Evolutionary conservation across 805 yeast species (phyloP).

Genomic region (Kazachstania kunashirensis): DNA sequence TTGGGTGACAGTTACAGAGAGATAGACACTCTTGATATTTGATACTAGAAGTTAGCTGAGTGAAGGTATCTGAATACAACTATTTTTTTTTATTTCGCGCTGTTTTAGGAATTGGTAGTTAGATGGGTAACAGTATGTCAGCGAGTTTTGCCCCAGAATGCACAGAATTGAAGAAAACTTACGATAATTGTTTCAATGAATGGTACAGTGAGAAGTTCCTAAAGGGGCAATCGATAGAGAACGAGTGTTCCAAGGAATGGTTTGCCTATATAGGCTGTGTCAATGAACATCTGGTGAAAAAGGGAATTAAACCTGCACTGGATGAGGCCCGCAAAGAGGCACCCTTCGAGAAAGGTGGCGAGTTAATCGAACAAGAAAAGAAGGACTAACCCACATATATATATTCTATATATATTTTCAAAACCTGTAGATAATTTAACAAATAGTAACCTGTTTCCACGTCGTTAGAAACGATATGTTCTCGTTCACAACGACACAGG

Average conservation of each 20-base stretch:
- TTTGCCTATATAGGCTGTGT: conserved; percentile 81
- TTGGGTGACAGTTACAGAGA: too few relatives aligned
- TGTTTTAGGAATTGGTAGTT: too few relatives aligned
- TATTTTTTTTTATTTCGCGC: too few relatives aligned
- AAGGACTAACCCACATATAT: not conserved
- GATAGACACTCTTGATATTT: too few relatives aligned
- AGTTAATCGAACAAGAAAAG: conserved; percentile 13
- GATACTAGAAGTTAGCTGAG: too few relatives aligned
- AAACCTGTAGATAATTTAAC: not conserved
- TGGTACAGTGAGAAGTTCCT: conserved; percentile 89
- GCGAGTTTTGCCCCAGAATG: conserved; percentile 97
- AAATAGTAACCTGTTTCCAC: too few relatives aligned
- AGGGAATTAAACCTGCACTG: conserved; percentile 71
- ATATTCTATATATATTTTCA: not conserved
- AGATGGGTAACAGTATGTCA: conserved; percentile 72
- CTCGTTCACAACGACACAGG: not conserved
- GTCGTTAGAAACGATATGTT: not conserved
- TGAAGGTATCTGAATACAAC: too few relatives aligned
- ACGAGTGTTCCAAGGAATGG: conserved; percentile 91
- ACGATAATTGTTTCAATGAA: conserved; percentile 86
- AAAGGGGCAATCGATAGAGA: conserved; percentile 45
- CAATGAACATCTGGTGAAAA: conserved; percentile 55
- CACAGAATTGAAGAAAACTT: conserved; percentile 71
- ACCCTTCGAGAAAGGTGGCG: conserved; percentile 70
- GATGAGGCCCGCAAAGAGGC: conserved; percentile 87